These are phyloP conservation scores for Blastobotrys petasosporus DNA, from an alignment of 1,139 yeast species.

Conservation along the genomic window DNA sequence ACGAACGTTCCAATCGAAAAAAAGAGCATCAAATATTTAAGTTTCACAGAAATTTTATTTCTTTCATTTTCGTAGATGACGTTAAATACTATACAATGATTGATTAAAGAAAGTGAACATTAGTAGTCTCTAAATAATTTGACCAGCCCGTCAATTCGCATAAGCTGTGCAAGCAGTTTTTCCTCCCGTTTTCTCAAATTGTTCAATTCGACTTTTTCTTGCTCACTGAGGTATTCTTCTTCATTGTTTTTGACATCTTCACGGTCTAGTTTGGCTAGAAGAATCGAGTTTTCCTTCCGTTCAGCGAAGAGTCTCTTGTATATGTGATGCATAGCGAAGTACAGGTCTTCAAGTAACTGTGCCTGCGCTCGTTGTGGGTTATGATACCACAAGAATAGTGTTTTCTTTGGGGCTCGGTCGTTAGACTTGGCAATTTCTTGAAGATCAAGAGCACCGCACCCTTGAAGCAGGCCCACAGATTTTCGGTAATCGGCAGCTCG, in stretches of 20 bases:
- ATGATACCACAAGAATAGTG: constrained; percentile 76
- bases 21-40: not conserved
- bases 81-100: no score
- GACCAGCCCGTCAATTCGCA: constrained; percentile 34
- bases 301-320: constrained; percentile 51
- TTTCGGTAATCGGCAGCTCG: constrained; percentile 70
- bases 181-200: constrained; percentile 39
- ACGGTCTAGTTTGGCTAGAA: constrained; percentile 74
- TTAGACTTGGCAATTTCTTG: constrained; percentile 93
- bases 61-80: no score
- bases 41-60: no score
- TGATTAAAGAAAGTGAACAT: not conserved
- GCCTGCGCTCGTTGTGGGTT: constrained; percentile 48
- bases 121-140: constrained; percentile 38
- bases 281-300: constrained; percentile 56
- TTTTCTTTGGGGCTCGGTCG: constrained; percentile 86
- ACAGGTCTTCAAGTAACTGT: constrained; percentile 47
- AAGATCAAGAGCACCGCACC: constrained; percentile 38
- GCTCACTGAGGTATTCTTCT: constrained; percentile 61
- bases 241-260: constrained; percentile 88
- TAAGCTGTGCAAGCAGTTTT: constrained; percentile 31
- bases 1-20: not conserved
- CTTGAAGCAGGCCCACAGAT: constrained; percentile 34
- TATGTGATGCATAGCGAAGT: constrained; percentile 64
- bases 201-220: constrained; percentile 68